These are phyloP conservation scores for Vitis cinerea DNA, from an alignment of 164 flowering plant species.

Conservation along the genomic window DNA sequence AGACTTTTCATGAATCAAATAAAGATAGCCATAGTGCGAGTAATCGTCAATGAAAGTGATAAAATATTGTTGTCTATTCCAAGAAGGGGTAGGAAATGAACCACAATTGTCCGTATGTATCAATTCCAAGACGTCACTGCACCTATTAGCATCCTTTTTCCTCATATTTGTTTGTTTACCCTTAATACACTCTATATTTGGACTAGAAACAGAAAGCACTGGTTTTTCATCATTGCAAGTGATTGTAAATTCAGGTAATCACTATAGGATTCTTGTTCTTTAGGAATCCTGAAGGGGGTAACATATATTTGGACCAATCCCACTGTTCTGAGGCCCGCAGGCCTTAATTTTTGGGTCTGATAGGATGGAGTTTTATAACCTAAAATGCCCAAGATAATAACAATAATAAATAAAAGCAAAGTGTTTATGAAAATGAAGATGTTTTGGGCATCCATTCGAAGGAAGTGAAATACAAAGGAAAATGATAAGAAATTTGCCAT, in stretches of 20 bases:
- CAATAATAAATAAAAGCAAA: background rate
- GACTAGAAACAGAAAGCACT: constrained; percentile 27
- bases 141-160: too few species aligned
- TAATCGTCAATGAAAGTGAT: too few species aligned
- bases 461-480: background rate
- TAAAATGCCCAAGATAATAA: constrained; percentile 20
- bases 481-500: too few species aligned
- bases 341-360: constrained; percentile 26
- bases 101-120: too few species aligned
- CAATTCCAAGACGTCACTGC: too few species aligned
- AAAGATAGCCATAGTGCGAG: too few species aligned
- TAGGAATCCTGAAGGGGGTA: constrained; percentile 55
- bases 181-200: too few species aligned
- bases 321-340: constrained; percentile 49
- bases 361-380: constrained; percentile 14
- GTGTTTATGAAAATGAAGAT: constrained; percentile 6
- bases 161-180: too few species aligned
- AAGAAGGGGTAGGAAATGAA: too few species aligned
- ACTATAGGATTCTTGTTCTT: constrained; percentile 40
- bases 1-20: too few species aligned
- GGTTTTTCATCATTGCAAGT: constrained; percentile 35
- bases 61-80: too few species aligned
- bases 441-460: constrained; percentile 16
- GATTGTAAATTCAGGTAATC: constrained; percentile 44
- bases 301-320: constrained; percentile 34